These are phyloP conservation scores for Candida buenavistaensis DNA, from an alignment of 1,139 yeast species.

Conservation along the genomic window DNA sequence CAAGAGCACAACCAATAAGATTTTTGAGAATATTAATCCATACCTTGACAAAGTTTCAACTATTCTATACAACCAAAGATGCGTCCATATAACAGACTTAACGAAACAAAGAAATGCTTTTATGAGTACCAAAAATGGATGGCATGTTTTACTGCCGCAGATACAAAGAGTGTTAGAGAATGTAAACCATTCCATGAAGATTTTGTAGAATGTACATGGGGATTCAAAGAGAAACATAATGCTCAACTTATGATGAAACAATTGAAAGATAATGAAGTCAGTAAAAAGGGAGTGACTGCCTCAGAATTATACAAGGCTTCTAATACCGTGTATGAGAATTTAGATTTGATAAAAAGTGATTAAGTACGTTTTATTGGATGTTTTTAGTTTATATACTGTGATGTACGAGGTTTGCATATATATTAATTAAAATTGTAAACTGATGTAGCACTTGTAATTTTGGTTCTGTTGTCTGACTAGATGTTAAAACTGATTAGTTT, in stretches of 20 bases:
- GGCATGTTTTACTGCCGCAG: slow-evolving; percentile 50
- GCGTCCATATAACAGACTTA: slow-evolving; percentile 53
- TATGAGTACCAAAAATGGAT: slow-evolving; percentile 49
- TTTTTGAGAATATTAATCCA: slow-evolving; percentile 1
- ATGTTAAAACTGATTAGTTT: too few species aligned
- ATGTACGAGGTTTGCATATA: too few species aligned
- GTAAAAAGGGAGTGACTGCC: slow-evolving; percentile 44
- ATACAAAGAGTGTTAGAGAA: slow-evolving; percentile 41
- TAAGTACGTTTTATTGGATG: too few species aligned
- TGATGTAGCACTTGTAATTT: too few species aligned
- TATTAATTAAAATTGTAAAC: too few species aligned
- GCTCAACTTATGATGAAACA: slow-evolving; percentile 48
- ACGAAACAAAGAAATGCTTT: slow-evolving; percentile 52
- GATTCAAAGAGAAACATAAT: slow-evolving; percentile 49
- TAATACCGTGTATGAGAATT: slow-evolving; percentile 46
- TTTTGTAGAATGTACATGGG: slow-evolving; percentile 51
- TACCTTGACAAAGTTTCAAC: too few species aligned
- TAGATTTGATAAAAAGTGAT: slow-evolving; percentile 39
- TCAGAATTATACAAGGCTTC: slow-evolving; percentile 46
- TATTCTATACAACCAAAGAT: too few species aligned
- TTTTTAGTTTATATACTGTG: too few species aligned
- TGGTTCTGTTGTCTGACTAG: too few species aligned
- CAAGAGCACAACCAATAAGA: neutral
- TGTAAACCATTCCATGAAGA: slow-evolving; percentile 49
- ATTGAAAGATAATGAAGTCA: slow-evolving; percentile 44